Conservation (phyloP, 495 filamentous ascomycete genomes). For the Bacidia gigantensis region DNA sequence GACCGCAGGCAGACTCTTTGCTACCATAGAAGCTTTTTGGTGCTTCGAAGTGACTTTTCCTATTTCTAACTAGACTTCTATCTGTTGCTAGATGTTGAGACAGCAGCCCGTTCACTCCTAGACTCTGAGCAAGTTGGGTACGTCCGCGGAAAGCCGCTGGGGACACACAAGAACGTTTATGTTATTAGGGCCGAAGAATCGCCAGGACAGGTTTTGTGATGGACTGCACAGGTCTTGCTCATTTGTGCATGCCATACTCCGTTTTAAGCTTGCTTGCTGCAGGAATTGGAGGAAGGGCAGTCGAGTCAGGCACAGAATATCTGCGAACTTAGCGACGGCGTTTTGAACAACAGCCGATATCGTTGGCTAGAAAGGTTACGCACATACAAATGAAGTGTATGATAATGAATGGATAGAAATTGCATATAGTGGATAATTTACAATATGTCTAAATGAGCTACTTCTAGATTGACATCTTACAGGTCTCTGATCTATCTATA, state of each 20-base stretch:
- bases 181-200: too few relatives aligned
- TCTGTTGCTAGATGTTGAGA: too few relatives aligned
- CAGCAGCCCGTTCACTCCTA: too few relatives aligned
- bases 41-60: too few relatives aligned
- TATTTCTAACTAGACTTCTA: too few relatives aligned
- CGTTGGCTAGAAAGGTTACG: neutral
- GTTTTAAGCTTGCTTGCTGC: neutral
- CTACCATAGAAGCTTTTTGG: neutral
- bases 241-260: too few relatives aligned
- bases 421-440: neutral
- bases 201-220: too few relatives aligned
- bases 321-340: neutral
- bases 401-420: conserved; percentile 1
- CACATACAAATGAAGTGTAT: neutral
- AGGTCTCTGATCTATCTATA: neutral
- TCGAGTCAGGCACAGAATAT: neutral
- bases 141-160: too few relatives aligned
- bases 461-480: neutral
- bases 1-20: neutral
- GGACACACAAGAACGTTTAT: too few relatives aligned
- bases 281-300: neutral
- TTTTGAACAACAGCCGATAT: neutral
- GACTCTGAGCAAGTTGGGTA: too few relatives aligned
- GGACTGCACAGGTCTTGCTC: too few relatives aligned
- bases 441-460: neutral